Base-by-base conservation (phyloP, 192 early-diverging fungal species). In the Backusella sp. region DNA sequence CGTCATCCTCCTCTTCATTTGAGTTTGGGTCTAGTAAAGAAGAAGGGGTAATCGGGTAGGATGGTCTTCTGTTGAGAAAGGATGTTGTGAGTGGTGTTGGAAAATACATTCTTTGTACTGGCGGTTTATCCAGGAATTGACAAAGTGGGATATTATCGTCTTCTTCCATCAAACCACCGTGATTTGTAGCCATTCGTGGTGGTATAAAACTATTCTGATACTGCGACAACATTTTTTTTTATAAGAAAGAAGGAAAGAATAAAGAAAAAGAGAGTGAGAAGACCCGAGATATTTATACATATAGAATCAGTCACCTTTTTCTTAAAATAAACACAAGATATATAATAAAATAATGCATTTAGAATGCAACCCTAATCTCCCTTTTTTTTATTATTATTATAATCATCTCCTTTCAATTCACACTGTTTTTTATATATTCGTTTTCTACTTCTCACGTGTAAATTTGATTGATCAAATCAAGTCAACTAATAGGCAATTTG, bases 1-100 rank as follows among this genome's bases (percentile, higher is more conserved):
- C 67, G 23, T 76, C 74, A 52, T 73, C 72, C 19, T 76, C 74
- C 21, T 72, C 71, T 28, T 76, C 66, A n/a, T 62, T 23, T 36
- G 67, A 76, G 19, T 26, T 56, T 34, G 67, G 32, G 32, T 76
- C 74, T 34, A 69, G 14, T 28, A 76, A 66, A 5, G 52, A 32
- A 26, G 67, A 53, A 30, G 67, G 35, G 12, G 68, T 69, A 17
- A 12, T 69, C 1, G 68, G 68, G 28, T 36, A 69, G 21, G 68
- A 69, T 23, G 68, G 68, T 23, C 68, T 69, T 69, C 68, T 35
- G 36, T n/a, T 36, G 21, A 69, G 34, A 21, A 35, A 35, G 4
- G 66, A 67, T 69, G 34, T 69, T 9, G 9, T 23, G 21, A 69
- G 34, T 23, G 68, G 68, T 9, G 68, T 9, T 39, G 68, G 68